Conservation (phyloP, 176 grass and related monocot species). For the Poa annua region DNA sequence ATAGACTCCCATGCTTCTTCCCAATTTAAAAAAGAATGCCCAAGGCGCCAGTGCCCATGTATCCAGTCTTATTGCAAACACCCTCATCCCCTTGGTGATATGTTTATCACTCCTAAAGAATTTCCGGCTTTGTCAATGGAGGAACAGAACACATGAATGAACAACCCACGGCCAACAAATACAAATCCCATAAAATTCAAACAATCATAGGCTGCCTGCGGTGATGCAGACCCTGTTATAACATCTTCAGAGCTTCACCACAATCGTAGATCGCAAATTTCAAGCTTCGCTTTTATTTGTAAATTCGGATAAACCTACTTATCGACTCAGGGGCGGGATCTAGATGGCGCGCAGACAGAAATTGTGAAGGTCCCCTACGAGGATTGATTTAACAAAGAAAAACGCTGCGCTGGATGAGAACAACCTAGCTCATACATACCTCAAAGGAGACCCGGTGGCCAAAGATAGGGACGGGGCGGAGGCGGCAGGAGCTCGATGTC, state of each 20-base stretch:
- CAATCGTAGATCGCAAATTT: neutral
- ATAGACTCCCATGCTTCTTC: neutral
- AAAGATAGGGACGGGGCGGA: neutral
- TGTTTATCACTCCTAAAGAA: neutral
- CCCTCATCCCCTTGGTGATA: neutral
- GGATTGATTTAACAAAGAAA: neutral
- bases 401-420: neutral
- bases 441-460: slow-evolving; percentile 13
- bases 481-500: neutral
- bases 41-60: neutral
- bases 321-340: slow-evolving; percentile 11
- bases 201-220: neutral
- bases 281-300: neutral
- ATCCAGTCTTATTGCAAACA: neutral
- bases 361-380: neutral
- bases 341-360: neutral
- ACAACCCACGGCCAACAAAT: neutral
- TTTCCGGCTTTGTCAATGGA: neutral
- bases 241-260: neutral
- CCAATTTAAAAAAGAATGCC: neutral
- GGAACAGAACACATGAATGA: neutral
- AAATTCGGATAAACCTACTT: neutral
- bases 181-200: neutral
- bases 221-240: neutral
- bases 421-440: neutral